Evolutionary conservation across 306 rosid species (phyloP).

Genomic region (Quillaja saponaria): DNA sequence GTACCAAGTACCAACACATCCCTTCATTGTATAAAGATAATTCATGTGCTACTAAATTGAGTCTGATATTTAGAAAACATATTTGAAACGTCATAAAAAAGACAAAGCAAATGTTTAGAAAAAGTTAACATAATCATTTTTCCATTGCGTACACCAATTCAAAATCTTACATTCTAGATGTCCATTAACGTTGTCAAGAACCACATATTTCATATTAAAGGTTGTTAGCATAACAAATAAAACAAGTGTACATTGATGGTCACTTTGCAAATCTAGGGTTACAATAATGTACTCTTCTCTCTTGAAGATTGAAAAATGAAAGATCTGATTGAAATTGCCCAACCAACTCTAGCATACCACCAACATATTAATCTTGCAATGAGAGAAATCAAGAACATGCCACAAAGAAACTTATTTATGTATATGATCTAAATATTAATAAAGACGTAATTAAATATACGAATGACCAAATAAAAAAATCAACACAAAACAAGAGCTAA

Average conservation of each 20-base stretch:
- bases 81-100: neutral
- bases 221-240: no score
- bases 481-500: constrained; percentile 22
- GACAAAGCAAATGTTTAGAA: no score
- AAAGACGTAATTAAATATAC: neutral
- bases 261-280: no score
- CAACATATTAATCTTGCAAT: constrained; percentile 1
- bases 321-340: constrained; percentile 11
- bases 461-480: neutral
- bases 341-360: constrained; percentile 9
- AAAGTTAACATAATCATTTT: no score
- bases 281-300: no score
- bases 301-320: neutral
- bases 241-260: no score
- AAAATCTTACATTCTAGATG: no score
- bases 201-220: no score
- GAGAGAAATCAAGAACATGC: neutral
- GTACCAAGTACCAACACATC: neutral
- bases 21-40: constrained; percentile 17
- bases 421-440: neutral
- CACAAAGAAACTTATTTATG: neutral
- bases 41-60: neutral
- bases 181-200: no score
- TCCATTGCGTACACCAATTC: no score
- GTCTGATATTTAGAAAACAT: constrained; percentile 6